phyloP scores from a whole-genome alignment of 1,284 basidiomycete genomes.

The Tilletiopsis washingtonensis region DNA sequence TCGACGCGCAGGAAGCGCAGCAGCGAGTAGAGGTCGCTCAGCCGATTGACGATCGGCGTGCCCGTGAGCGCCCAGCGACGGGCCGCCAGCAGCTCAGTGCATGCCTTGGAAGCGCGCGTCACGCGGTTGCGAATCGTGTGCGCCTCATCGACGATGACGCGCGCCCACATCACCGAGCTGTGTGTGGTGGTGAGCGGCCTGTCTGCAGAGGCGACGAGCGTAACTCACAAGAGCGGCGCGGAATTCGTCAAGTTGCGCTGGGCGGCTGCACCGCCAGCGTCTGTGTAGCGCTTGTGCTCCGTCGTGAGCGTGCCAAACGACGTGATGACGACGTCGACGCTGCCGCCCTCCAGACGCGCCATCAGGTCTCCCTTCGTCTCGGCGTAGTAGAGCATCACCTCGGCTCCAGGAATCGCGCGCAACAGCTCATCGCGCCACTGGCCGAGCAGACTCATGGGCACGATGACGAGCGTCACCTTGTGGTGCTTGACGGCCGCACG shows the following conservation, averaged over 20 bases:
- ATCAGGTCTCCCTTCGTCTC: conserved; percentile 70
- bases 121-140: conserved; percentile 88
- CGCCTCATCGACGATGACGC: conserved; percentile 64
- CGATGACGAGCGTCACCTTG: conserved; percentile 73
- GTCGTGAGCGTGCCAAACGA: conserved; percentile 61
- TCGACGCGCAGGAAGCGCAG: conserved; percentile 68
- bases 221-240: conserved; percentile 35
- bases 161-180: conserved; percentile 39
- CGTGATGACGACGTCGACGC: conserved; percentile 69
- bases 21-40: conserved; percentile 72
- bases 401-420: conserved; percentile 43
- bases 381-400: conserved; percentile 56
- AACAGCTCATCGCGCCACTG: conserved; percentile 88
- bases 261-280: too few species aligned
- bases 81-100: conserved; percentile 70
- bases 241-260: too few species aligned
- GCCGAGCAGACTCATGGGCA: conserved; percentile 77
- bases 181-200: too few species aligned
- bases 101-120: conserved; percentile 83
- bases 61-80: conserved; percentile 87
- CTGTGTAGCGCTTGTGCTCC: conserved; percentile 33
- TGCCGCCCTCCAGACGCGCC: conserved; percentile 53
- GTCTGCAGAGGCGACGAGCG: too few species aligned
- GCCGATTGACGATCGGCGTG: conserved; percentile 79
- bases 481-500: too few species aligned